Base-by-base conservation (phyloP, 1,284 basidiomycete species). In the Vanrija sp. region DNA sequence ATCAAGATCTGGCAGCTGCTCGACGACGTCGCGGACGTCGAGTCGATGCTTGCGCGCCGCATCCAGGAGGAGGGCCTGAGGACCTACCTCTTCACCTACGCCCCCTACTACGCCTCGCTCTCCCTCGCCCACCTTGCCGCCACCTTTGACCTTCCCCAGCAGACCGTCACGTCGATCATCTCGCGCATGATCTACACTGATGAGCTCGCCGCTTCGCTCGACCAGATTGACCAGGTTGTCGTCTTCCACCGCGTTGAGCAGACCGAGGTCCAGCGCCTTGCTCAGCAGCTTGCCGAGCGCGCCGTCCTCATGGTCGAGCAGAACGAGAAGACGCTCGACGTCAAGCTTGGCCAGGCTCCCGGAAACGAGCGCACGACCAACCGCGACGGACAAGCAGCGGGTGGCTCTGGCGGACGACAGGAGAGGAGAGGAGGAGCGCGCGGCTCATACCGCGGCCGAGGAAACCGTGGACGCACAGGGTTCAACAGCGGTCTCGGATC, bases 181-280 rank as follows among this genome's bases (percentile, higher is more conserved):
- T 94, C 90, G 46, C 91, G 93, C 78, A 98, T 99, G 96, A 97
- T 98, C 70, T 98, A 94, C 92, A 92, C 85, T 67, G 96, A 98
- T 73, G 94, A 98, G 74, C 81, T 98, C 15, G 83, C 89, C 0
- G 96, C 95, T 1, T 94, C 91, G 29, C 81, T 99, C 55, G 96
- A 98, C 74, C 90, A 90, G 73, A 86, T 89, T 18, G 85, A 86
- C 51, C 84, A 86, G 52, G 91, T 94, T 45, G 81, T 96, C 49
- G 86, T 94, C 48, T 91, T 97, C 81, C 89, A 95, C 74, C 86
- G 89, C 52, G 84, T 91, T 52, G 92, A 97, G 68, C 83, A 92
- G 44, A 85, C 89, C 29, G 87, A 91, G 53, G 82, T 89, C n/a
- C 95, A 98, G 76, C 86, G 92, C 69, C 80, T 96, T 6, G 88